Evolutionary conservation across 257 asterid genomes (phyloP).

Genomic region (Striga asiatica): DNA sequence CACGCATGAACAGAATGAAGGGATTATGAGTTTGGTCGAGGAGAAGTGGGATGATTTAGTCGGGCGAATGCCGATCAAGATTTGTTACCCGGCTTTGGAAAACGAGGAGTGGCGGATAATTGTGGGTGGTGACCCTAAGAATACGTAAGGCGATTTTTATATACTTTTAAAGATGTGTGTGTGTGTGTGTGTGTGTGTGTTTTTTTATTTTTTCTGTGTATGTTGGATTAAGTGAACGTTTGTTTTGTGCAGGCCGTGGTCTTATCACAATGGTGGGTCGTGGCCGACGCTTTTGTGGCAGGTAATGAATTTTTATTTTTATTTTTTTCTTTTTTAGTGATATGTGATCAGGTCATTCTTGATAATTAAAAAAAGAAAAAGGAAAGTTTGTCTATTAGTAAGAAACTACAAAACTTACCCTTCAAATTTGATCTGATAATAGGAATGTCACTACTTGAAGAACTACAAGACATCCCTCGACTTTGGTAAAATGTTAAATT

Average conservation of each 20-base stretch:
- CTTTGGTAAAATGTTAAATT: too few relatives aligned
- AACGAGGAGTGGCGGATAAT: conserved; percentile 86
- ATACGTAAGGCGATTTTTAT: conserved; percentile 52
- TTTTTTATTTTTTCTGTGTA: not conserved
- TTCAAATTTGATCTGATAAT: too few relatives aligned
- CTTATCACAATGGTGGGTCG: conserved; percentile 93
- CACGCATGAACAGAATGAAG: conserved; percentile 57
- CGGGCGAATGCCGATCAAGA: conserved; percentile 82
- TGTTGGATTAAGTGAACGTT: not conserved
- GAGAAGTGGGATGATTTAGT: conserved; percentile 88
- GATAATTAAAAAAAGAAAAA: too few relatives aligned
- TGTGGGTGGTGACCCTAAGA: conserved; percentile 94
- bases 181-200: too few relatives aligned
- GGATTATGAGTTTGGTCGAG: conserved; percentile 60
- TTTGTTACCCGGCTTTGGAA: conserved; percentile 88
- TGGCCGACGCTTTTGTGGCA: conserved; percentile 97
- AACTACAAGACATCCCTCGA: too few relatives aligned
- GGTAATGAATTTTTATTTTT: too few relatives aligned
- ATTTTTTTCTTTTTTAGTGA: too few relatives aligned
- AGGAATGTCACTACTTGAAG: too few relatives aligned
- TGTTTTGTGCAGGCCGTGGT: conserved; percentile 82
- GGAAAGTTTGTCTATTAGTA: too few relatives aligned
- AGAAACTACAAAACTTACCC: too few relatives aligned
- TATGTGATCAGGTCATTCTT: too few relatives aligned
- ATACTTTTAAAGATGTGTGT: too few relatives aligned